Percentiles rank a stretch among this genome's conserved stretches.
Evolutionary conservation across 1,284 basidiomycete species (phyloP).

Genomic region (Ustilago curta): DNA sequence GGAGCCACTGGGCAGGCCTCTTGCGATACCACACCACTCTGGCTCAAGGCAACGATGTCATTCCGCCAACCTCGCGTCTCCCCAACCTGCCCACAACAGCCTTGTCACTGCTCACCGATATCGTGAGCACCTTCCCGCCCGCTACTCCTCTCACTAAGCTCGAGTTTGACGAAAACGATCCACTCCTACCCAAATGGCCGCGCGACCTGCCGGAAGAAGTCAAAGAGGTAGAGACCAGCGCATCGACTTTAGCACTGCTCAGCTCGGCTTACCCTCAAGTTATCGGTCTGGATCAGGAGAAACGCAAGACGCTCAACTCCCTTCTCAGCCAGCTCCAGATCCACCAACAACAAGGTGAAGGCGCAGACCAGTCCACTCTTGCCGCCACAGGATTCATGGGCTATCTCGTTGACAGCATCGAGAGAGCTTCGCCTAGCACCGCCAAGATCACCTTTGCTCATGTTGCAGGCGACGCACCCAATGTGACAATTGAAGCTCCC

Average conservation of each 20-base stretch:
- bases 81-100: conserved; percentile 65
- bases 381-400: conserved; percentile 62
- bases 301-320: conserved; percentile 56
- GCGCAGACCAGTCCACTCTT: conserved; percentile 19
- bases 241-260: conserved; percentile 57
- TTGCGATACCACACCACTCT: conserved; percentile 58
- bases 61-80: conserved; percentile 61
- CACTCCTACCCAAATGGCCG: conserved; percentile 41
- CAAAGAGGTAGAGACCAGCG: conserved; percentile 33
- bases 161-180: conserved; percentile 34
- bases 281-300: conserved; percentile 53
- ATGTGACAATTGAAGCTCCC: conserved; percentile 45
- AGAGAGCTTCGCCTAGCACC: conserved; percentile 33
- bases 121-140: conserved; percentile 60
- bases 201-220: conserved; percentile 23
- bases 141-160: conserved; percentile 25
- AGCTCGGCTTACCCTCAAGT: conserved; percentile 65
- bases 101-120: conserved; percentile 58
- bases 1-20: conserved; percentile 57
- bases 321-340: conserved; percentile 59
- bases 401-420: conserved; percentile 49
- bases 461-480: conserved; percentile 17
- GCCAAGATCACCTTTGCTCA: conserved; percentile 61
- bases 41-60: conserved; percentile 56
- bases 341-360: conserved; percentile 56